These are phyloP conservation scores for Raffaelea albimanens DNA, from an alignment of 2,329 filamentous ascomycete species.

Conservation along the genomic window DNA sequence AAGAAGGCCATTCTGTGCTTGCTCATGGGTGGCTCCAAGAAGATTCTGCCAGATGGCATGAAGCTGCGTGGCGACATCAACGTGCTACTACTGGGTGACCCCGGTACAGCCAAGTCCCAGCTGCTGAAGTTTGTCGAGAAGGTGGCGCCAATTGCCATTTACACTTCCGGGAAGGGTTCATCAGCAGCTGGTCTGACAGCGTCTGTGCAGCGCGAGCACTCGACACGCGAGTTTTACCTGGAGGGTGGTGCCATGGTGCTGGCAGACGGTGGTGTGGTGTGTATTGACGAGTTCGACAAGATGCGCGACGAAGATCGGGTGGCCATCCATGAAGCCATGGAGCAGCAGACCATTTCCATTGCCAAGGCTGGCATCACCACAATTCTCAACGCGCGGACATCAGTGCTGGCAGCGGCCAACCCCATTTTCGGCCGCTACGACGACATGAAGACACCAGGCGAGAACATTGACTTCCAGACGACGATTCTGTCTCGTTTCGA, in stretches of 20 bases:
- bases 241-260: conserved; percentile 98
- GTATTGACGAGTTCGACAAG: conserved; percentile 99
- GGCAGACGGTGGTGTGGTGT: conserved; percentile 91
- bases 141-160: conserved; percentile 91
- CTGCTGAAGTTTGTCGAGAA: conserved; percentile 96
- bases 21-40: conserved; percentile 90
- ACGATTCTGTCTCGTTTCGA: conserved; percentile 97
- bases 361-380: conserved; percentile 98
- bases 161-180: conserved; percentile 96
- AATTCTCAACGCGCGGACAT: conserved; percentile 91
- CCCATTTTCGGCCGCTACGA: conserved; percentile 97
- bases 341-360: conserved; percentile 98
- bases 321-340: conserved; percentile 99
- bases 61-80: conserved; percentile 97
- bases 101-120: conserved; percentile 96
- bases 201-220: conserved; percentile 87
- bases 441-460: conserved; percentile 92
- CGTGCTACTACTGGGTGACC: conserved; percentile 89
- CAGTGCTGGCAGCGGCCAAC: conserved; percentile 90
- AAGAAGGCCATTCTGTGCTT: conserved; percentile 96
- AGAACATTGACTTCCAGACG: conserved; percentile 99
- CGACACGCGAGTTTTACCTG: conserved; percentile 91
- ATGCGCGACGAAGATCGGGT: conserved; percentile 98
- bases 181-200: conserved; percentile 96
- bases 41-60: conserved; percentile 96